phyloP scores from a whole-genome alignment of 176 grass and related monocot genomes.

The Rhynchospora breviuscula region DNA sequence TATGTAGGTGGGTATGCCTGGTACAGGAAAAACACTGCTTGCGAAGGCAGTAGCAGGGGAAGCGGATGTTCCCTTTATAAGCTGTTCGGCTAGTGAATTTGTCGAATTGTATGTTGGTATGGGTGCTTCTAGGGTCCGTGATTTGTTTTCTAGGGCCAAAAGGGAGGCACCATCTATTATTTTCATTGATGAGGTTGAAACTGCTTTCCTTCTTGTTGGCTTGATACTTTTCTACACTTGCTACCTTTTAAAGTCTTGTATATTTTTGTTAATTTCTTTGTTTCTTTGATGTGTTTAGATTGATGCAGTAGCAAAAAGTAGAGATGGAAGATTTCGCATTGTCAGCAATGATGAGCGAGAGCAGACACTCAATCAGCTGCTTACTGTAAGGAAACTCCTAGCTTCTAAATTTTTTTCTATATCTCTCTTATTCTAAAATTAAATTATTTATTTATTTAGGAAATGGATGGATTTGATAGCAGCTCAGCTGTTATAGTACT shows the following conservation, averaged over 20 bases:
- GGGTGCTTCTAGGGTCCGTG: conserved; percentile 93
- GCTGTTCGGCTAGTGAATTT: conserved; percentile 99
- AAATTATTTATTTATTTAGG: conserved; percentile 31
- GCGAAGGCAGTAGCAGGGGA: conserved; percentile 98
- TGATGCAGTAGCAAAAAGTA: conserved; percentile 97
- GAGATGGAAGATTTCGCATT: conserved; percentile 82
- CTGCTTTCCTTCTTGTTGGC: background rate
- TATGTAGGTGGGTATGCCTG: conserved; percentile 87
- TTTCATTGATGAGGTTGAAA: conserved; percentile 94
- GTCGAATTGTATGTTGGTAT: conserved; percentile 98
- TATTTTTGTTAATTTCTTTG: background rate
- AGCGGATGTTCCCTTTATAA: conserved; percentile 99
- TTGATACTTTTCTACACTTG: background rate
- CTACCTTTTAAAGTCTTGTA: background rate
- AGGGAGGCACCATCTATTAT: conserved; percentile 92
- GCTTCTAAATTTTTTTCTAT: conserved; percentile 13
- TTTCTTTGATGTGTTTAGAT: conserved; percentile 45
- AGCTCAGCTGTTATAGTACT: conserved; percentile 95
- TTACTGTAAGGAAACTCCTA: conserved; percentile 57
- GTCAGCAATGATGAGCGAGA: conserved; percentile 98
- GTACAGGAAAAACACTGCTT: conserved; percentile 97
- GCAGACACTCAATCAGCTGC: conserved; percentile 95
- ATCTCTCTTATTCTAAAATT: conserved; percentile 11
- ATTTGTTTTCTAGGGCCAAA: conserved; percentile 96
- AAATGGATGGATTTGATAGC: conserved; percentile 99